These are phyloP conservation scores for Termitomyces sp. DNA, from an alignment of 768 basidiomycete species.

Conservation along the genomic window DNA sequence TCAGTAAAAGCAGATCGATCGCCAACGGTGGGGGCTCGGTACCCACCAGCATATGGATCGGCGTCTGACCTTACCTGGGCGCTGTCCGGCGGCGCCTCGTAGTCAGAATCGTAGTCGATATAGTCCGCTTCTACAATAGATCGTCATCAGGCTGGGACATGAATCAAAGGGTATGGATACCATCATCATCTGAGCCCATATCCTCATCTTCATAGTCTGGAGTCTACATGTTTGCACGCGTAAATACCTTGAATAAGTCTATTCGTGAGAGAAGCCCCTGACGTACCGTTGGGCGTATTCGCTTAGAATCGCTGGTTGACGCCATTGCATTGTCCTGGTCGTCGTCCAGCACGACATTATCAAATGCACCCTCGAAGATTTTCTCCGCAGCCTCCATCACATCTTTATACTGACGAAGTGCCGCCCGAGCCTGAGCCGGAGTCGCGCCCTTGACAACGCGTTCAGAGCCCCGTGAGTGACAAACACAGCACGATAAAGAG, in stretches of 20 bases:
- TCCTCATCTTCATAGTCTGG: conserved; percentile 51
- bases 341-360: conserved; percentile 52
- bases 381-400: conserved; percentile 89
- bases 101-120: conserved; percentile 82
- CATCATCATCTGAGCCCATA: conserved; percentile 39
- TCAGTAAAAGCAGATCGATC: conserved; percentile 5
- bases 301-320: conserved; percentile 18
- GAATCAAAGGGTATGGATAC: conserved; percentile 25
- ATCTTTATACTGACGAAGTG: conserved; percentile 76
- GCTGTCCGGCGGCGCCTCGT: conserved; percentile 39
- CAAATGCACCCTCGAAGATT: conserved; percentile 81
- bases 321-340: conserved; percentile 50
- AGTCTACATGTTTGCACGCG: conserved; percentile 33
- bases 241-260: not conserved
- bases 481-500: not conserved
- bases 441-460: conserved; percentile 64
- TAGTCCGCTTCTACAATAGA: conserved; percentile 44
- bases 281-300: conserved; percentile 22
- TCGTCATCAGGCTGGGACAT: not conserved
- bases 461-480: too few species aligned
- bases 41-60: conserved; percentile 81
- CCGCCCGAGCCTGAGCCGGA: conserved; percentile 73
- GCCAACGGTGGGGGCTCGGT: conserved; percentile 10
- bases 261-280: too few species aligned
- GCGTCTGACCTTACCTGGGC: conserved; percentile 46